A percentile compares a stretch with the other conserved stretches of the same genome.
Evolutionary conservation across 148 eudicot species (phyloP).

Genomic region (Silene uniflora): DNA sequence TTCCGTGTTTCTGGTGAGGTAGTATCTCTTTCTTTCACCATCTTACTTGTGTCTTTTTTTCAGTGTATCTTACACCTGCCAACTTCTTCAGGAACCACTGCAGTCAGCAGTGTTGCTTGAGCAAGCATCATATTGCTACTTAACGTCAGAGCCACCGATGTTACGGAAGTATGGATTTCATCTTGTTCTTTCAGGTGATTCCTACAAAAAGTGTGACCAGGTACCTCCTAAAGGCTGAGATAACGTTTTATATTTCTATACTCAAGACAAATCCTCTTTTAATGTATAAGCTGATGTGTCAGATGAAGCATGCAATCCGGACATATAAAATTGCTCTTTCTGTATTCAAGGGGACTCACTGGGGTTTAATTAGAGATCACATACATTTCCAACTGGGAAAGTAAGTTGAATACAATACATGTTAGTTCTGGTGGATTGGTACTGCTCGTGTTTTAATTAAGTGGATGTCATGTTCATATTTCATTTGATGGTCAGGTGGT

Average conservation of each 20-base stretch:
- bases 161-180: constrained; percentile 96
- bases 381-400: constrained; percentile 90
- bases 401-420: constrained; percentile 42
- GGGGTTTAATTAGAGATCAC: constrained; percentile 88
- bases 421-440: background rate
- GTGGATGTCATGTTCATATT: background rate
- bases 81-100: constrained; percentile 63
- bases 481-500: constrained; percentile 59
- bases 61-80: constrained; percentile 25
- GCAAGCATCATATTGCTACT: constrained; percentile 97
- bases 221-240: constrained; percentile 32
- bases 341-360: constrained; percentile 73
- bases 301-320: constrained; percentile 93
- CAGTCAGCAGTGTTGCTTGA: constrained; percentile 93
- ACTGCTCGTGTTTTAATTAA: background rate
- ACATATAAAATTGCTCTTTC: constrained; percentile 83
- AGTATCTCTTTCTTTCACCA: constrained; percentile 36
- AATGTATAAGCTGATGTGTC: constrained; percentile 16
- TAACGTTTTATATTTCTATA: constrained; percentile 1
- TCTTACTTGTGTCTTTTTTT: constrained; percentile 16
- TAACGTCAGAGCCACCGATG: constrained; percentile 77
- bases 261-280: constrained; percentile 8
- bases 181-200: constrained; percentile 91
- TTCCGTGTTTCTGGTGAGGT: constrained; percentile 98
- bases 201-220: constrained; percentile 87